Evolutionary conservation across 2,329 filamentous ascomycete species (phyloP).

Genomic region (Hymenoscyphus fructigenus): DNA sequence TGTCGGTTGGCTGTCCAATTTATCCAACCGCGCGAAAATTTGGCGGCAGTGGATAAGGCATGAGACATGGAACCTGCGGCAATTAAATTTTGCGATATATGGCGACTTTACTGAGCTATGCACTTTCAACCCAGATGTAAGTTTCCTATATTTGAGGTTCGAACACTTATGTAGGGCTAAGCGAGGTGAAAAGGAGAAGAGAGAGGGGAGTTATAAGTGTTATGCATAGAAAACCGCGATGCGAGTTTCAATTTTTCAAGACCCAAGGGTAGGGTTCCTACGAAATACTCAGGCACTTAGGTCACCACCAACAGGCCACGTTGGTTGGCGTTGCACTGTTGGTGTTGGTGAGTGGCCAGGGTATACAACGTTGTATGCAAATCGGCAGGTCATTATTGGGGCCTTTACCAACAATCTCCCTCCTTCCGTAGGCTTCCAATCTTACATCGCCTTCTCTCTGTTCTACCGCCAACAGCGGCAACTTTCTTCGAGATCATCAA

Average conservation of each 20-base stretch:
- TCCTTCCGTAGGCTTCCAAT: not conserved
- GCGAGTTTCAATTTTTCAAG: too few relatives aligned
- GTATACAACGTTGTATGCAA: not conserved
- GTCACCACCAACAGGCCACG: not conserved
- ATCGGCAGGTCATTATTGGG: too few relatives aligned
- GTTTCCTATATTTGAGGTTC: too few relatives aligned
- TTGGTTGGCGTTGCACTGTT: not conserved
- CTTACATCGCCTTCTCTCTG: not conserved
- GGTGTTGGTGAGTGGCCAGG: not conserved
- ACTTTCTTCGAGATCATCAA: not conserved
- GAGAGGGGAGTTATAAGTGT: not conserved
- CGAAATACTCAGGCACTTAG: not conserved
- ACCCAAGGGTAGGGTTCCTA: not conserved
- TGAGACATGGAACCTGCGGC: too few relatives aligned
- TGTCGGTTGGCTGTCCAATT: too few relatives aligned
- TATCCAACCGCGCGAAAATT: too few relatives aligned
- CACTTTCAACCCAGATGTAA: not conserved
- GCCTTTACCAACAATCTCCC: not conserved
- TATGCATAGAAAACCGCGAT: not conserved
- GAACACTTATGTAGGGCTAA: not conserved
- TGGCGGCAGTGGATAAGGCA: too few relatives aligned
- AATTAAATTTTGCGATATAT: too few relatives aligned
- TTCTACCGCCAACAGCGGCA: too few relatives aligned
- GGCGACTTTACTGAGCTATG: not conserved
- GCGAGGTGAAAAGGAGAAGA: not conserved